These are phyloP conservation scores for Solanum dulcamara DNA, from an alignment of 257 asterid genomes.

Conservation along the genomic window DNA sequence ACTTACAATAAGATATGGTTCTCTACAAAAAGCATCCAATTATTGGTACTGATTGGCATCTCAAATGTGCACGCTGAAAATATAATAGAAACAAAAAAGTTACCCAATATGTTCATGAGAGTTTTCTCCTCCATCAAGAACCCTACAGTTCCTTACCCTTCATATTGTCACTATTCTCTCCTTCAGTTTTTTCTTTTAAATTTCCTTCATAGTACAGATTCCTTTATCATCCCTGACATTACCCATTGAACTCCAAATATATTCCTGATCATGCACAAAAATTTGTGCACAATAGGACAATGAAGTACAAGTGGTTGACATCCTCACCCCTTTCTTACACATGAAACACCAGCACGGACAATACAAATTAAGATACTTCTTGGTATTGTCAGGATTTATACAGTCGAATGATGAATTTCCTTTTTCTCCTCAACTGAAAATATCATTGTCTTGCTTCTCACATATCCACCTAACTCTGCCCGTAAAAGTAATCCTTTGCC, in stretches of 20 bases:
- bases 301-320: background rate
- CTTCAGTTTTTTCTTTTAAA: background rate
- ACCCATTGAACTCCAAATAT: background rate
- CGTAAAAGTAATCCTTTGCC: background rate
- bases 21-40: background rate
- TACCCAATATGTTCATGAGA: background rate
- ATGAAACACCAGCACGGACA: background rate
- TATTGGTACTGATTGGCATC: background rate
- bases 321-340: background rate
- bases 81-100: background rate
- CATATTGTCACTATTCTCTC: background rate
- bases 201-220: background rate
- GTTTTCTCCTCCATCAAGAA: background rate
- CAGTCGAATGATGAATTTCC: background rate
- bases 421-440: background rate
- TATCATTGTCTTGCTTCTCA: background rate
- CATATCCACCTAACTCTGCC: background rate
- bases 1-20: no score
- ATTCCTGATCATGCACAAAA: background rate
- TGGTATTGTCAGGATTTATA: background rate
- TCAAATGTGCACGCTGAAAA: background rate
- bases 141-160: background rate
- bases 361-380: background rate
- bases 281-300: background rate
- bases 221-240: background rate